Evolutionary conservation across 2,329 filamentous ascomycete genomes (phyloP).

Genomic region (Ceratocystis harringtonii): DNA sequence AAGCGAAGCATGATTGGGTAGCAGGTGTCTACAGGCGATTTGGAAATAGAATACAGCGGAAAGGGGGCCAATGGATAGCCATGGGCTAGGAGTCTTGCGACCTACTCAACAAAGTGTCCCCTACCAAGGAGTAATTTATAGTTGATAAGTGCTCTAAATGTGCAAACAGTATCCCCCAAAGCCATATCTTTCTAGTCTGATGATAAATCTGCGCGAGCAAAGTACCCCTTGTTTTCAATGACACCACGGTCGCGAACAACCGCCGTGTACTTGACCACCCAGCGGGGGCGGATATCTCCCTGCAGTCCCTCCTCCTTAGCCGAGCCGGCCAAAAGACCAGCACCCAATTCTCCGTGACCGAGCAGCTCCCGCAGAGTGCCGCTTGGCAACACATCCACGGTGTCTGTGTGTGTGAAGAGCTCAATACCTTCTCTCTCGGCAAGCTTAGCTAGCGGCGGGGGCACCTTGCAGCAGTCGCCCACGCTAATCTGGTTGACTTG

Average conservation of each 20-base stretch:
- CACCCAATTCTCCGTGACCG: slow-evolving; percentile 54
- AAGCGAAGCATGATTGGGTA: slow-evolving; percentile 95
- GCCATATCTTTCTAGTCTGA: slow-evolving; percentile 22
- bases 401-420: slow-evolving; percentile 85
- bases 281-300: slow-evolving; percentile 72
- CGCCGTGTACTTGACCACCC: slow-evolving; percentile 95
- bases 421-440: slow-evolving; percentile 76
- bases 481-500: slow-evolving; percentile 92
- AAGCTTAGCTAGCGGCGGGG: slow-evolving; percentile 67
- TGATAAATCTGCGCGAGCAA: slow-evolving; percentile 64
- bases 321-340: slow-evolving; percentile 49
- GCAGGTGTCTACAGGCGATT: not conserved
- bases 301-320: slow-evolving; percentile 42
- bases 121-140: not conserved
- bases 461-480: slow-evolving; percentile 88
- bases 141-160: not conserved
- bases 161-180: not conserved
- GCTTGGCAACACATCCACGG: slow-evolving; percentile 73
- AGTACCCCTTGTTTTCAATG: slow-evolving; percentile 97
- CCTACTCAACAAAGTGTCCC: not conserved
- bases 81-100: not conserved
- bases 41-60: not conserved
- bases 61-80: not conserved
- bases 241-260: slow-evolving; percentile 88
- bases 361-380: slow-evolving; percentile 77